These are phyloP conservation scores for Fonsecaea pugnacius DNA, from an alignment of 2,329 filamentous ascomycete species.

Conservation along the genomic window DNA sequence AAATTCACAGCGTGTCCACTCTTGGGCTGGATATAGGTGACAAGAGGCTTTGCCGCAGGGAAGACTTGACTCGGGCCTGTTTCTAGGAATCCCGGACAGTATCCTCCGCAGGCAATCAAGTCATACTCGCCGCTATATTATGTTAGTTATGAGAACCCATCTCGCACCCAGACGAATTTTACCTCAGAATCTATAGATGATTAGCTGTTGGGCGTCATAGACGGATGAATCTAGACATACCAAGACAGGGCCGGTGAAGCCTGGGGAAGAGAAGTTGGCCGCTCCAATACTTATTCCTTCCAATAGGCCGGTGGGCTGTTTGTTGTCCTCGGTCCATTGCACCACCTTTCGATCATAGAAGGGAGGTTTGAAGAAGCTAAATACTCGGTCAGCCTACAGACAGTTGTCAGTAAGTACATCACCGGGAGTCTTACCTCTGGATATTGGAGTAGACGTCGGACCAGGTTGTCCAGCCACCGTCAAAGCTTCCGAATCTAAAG, in stretches of 20 bases:
- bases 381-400: neutral
- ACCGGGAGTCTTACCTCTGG: slow-evolving; percentile 5
- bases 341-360: slow-evolving; percentile 14
- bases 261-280: slow-evolving; percentile 14
- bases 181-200: neutral
- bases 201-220: neutral
- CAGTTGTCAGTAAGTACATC: neutral
- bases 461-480: slow-evolving; percentile 4
- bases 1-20: slow-evolving; percentile 26
- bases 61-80: slow-evolving; percentile 8
- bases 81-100: slow-evolving; percentile 23
- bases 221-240: slow-evolving; percentile 5
- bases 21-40: slow-evolving; percentile 23
- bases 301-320: slow-evolving; percentile 5
- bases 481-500: slow-evolving; percentile 3
- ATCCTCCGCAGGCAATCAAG: slow-evolving; percentile 25
- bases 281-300: slow-evolving; percentile 5
- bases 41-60: slow-evolving; percentile 15
- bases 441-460: slow-evolving; percentile 11
- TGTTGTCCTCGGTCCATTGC: slow-evolving; percentile 15
- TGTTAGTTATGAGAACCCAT: neutral
- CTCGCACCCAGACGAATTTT: neutral
- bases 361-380: slow-evolving; percentile 20
- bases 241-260: slow-evolving; percentile 25
- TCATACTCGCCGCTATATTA: slow-evolving; percentile 20